These are phyloP conservation scores for Canariomyces notabilis DNA, from an alignment of 2,329 filamentous ascomycete species.

Conservation along the genomic window DNA sequence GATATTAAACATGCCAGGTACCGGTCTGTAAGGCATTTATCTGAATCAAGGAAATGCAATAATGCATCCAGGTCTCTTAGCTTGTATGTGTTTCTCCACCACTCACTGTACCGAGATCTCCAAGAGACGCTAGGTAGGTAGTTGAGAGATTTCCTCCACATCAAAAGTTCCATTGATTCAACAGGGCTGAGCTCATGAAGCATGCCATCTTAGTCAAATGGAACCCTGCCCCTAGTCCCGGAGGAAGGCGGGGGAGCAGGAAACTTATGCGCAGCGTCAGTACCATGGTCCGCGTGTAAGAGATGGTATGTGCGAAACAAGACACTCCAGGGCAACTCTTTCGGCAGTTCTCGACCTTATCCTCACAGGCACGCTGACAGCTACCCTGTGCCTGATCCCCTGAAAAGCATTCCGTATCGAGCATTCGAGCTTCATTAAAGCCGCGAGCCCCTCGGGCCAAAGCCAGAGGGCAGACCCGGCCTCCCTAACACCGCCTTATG, in stretches of 20 bases:
- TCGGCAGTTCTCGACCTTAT: background rate
- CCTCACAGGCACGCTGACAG: background rate
- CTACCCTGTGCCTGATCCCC: background rate
- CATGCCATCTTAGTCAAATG: background rate
- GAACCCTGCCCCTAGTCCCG: too few species aligned
- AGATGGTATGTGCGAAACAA: background rate
- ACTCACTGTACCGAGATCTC: too few species aligned
- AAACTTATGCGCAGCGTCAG: conserved; percentile 1
- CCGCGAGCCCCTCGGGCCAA: background rate
- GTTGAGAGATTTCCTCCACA: too few species aligned
- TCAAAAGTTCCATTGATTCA: background rate
- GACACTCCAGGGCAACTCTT: background rate
- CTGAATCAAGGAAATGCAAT: background rate
- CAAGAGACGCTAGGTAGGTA: too few species aligned
- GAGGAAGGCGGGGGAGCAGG: background rate
- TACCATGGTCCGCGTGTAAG: background rate
- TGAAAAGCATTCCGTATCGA: too few species aligned
- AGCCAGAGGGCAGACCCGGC: too few species aligned
- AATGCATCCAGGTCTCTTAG: background rate
- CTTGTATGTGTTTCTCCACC: background rate
- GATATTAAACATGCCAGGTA: background rate
- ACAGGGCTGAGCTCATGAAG: background rate
- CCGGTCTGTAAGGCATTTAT: background rate
- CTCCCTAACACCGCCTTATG: background rate
- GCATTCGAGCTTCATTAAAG: background rate